Percentiles rank a stretch among this genome's conserved stretches.
Conservation (phyloP, 1,139 yeast genomes). For the Citeromyces hawaiiensis region DNA sequence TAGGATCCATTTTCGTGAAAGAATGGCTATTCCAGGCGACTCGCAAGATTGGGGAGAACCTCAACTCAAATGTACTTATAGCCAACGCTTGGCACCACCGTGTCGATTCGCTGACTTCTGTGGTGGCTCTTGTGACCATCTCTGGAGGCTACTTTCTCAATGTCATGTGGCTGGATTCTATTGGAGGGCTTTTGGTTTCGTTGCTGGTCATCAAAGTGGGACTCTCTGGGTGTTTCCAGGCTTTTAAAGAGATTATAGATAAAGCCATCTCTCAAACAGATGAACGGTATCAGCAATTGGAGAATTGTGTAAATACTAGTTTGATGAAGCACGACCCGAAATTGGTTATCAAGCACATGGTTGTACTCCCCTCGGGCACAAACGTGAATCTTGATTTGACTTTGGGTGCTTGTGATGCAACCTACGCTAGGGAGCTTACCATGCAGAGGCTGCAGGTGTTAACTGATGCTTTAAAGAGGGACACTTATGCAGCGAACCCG, state of each 20-base stretch:
- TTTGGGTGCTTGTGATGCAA: conserved; percentile 23
- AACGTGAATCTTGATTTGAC: conserved; percentile 29
- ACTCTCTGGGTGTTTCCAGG: conserved; percentile 51
- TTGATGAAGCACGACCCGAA: conserved; percentile 21
- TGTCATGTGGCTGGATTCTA: conserved; percentile 76
- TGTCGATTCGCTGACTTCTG: conserved; percentile 86
- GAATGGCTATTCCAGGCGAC: conserved; percentile 83
- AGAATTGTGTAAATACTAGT: conserved; percentile 21
- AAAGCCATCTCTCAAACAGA: conserved; percentile 28
- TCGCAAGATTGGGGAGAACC: conserved; percentile 56
- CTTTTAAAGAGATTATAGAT: conserved; percentile 71
- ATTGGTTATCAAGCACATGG: conserved; percentile 27
- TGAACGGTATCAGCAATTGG: conserved; percentile 23
- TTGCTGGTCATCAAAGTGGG: conserved; percentile 77
- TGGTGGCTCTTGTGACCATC: conserved; percentile 82
- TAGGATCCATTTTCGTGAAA: conserved; percentile 72
- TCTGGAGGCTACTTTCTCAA: conserved; percentile 71
- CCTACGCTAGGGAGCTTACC: conserved; percentile 27
- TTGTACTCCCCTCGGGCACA: conserved; percentile 63
- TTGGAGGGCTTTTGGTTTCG: conserved; percentile 85
- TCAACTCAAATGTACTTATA: conserved; percentile 77
- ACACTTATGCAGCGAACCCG: conserved; percentile 17
- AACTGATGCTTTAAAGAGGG: conserved; percentile 17
- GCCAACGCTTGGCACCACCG: conserved; percentile 99
- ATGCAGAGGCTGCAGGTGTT: conserved; percentile 31